Percentiles rank a stretch among this genome's conserved stretches.
These are phyloP conservation scores for Aspergillus ochraceoroseus DNA, from an alignment of 2,329 filamentous ascomycete genomes.

Conservation along the genomic window DNA sequence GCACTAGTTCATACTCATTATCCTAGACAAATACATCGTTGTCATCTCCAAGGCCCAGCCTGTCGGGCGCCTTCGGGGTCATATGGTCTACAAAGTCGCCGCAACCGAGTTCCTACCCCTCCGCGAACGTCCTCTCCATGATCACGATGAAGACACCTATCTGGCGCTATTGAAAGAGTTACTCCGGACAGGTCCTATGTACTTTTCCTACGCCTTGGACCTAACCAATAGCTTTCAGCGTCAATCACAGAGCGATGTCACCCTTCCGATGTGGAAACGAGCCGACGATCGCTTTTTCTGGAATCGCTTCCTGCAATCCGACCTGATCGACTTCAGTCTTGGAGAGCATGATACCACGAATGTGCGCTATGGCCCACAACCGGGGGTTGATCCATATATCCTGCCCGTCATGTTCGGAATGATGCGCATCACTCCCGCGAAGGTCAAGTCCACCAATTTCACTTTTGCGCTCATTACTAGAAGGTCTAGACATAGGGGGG, in stretches of 20 bases:
- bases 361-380: constrained; percentile 54
- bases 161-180: constrained; percentile 74
- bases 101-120: constrained; percentile 90
- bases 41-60: constrained; percentile 91
- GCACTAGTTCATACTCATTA: constrained; percentile 18
- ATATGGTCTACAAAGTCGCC: constrained; percentile 91
- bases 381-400: constrained; percentile 82
- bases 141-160: constrained; percentile 91
- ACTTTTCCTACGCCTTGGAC: constrained; percentile 96
- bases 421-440: constrained; percentile 82
- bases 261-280: constrained; percentile 77
- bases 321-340: constrained; percentile 82
- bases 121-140: constrained; percentile 83
- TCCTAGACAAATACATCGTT: constrained; percentile 84
- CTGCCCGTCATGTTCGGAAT: constrained; percentile 95
- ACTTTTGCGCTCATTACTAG: constrained; percentile 85
- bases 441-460: constrained; percentile 75
- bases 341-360: constrained; percentile 48
- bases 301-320: constrained; percentile 88
- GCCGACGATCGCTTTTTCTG: constrained; percentile 98
- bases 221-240: constrained; percentile 96
- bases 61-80: constrained; percentile 84
- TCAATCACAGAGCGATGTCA: constrained; percentile 69
- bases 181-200: constrained; percentile 81
- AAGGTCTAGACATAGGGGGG: constrained; percentile 79